phyloP scores from a whole-genome alignment of 179 eudicot species.

The Beta macrorhiza region DNA sequence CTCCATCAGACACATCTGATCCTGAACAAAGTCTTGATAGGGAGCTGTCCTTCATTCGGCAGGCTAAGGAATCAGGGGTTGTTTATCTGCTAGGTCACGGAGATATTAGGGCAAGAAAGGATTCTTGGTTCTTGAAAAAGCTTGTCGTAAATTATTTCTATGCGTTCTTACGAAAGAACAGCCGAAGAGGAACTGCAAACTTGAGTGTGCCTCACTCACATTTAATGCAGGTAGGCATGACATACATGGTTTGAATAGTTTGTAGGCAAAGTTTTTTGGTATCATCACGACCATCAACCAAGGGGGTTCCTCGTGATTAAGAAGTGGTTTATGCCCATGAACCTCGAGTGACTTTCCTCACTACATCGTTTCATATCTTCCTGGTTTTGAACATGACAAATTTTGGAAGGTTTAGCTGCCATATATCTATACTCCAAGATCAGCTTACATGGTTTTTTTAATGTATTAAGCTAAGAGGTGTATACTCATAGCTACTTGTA shows the following conservation, averaged over 20 bases:
- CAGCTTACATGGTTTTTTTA: slow-evolving; percentile 10
- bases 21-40: slow-evolving; percentile 79
- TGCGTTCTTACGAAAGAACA: slow-evolving; percentile 87
- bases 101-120: slow-evolving; percentile 88
- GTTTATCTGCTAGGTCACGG: slow-evolving; percentile 99
- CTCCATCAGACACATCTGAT: slow-evolving; percentile 43
- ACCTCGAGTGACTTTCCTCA: slow-evolving; percentile 13
- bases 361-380: slow-evolving; percentile 18
- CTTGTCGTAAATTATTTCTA: slow-evolving; percentile 86
- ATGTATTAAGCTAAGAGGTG: slow-evolving; percentile 15
- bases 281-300: slow-evolving; percentile 14
- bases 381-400: slow-evolving; percentile 21
- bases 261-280: slow-evolving; percentile 5
- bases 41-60: slow-evolving; percentile 79
- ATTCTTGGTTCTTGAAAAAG: slow-evolving; percentile 91
- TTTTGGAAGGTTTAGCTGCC: slow-evolving; percentile 25
- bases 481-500: slow-evolving; percentile 28
- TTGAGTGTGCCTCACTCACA: slow-evolving; percentile 92
- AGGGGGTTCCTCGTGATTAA: slow-evolving; percentile 2
- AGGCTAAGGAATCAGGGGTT: slow-evolving; percentile 88
- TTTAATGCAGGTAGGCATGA: slow-evolving; percentile 95
- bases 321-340: neutral
- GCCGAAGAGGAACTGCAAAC: slow-evolving; percentile 84
- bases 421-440: slow-evolving; percentile 18
- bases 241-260: slow-evolving; percentile 80